Base-by-base conservation (phyloP, 108 stramenopile genomes). In the Cyclostephanos invisitatus region DNA sequence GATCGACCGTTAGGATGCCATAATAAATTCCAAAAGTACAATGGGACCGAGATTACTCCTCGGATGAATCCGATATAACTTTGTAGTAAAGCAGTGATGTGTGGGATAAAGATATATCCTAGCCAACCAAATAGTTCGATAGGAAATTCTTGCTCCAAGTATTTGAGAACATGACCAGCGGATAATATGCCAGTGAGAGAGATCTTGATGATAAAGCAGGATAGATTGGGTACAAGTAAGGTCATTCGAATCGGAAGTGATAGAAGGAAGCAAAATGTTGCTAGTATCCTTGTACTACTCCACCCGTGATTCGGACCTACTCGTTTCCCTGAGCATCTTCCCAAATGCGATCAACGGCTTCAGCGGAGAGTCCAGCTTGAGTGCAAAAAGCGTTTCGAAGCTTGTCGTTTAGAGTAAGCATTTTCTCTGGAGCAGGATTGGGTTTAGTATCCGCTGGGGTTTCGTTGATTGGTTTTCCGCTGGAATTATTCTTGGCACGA, bases 271-370 rank as follows among this genome's bases (percentile, higher is more conserved):
- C 20, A 53, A 24, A 3, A 21, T 24, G 18, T 24, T 20, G 51
- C 51, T 24, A 53, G 24, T 21, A 53, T 53, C 51, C 51, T 7
- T 7, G 51, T 53, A 25, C 20, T 21, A 25, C 51, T 53, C 51
- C 51, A 53, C 51, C 51, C 51, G 51, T 25, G 51, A 25, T 53
- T 53, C 18, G 51, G 51, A 53, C 51, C 51, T 53, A 53, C 22
- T 25, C 24, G 24, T 53, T 53, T 53, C 51, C 51, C 51, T 25
- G 24, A 20, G 24, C 51, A 24, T 53, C 51, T 6, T 21, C 5
- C 51, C 51, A 53, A 20, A 53, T 53, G 0, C 51, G 20, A 53
- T 53, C 51, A 5, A 25, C 18, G 0, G 51, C 51, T 6, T 53
- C 51, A 24, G 51, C 51, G 4, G 51, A 53, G 6, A 53, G 20